Base-by-base conservation (phyloP, 2,329 filamentous ascomycete genomes). In the Diplodia sapinea region DNA sequence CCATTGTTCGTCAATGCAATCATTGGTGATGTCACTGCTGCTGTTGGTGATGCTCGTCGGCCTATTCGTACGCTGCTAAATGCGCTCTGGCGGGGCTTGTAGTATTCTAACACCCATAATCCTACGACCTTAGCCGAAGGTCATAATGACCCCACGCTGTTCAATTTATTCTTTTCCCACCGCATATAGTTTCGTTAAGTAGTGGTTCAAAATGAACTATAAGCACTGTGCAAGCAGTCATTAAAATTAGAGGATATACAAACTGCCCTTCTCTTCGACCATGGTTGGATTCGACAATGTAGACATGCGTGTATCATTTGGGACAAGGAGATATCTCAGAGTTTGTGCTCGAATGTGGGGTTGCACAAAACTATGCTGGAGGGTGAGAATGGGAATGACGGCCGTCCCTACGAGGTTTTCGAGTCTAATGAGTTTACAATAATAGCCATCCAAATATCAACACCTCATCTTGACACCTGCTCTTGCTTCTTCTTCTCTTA, bases 401-500 rank as follows among this genome's bases (percentile, higher is more conserved):
- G 20, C 3, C 40, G 31, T n/a, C 29, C n/a, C n/a, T 33, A 3
- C 52, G 13, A 23, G 13, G 29, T 26, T 26, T 5, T 17, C 5
- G 23, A 31, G 13, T 8, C 12, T 29, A 9, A 29, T 23, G 9
- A 12, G 12, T 33, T 12, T 33, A 38, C 31, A 57, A 6, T 31
- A 33, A 47, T 17, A 47, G 7, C 31, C 31, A 49, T 13, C 20
- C 23, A n/a, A 31, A 20, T 11, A 49, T 63, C 51, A 96, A 78
- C 93, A 98, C 81, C 92, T 97, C 79, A 97, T 78, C 72, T 87
- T 85, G 68, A 97, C 90, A 0, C 95, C 95, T 72, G 87, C 88
- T 73, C 94, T 86, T 79, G 89, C 87, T 83, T 99, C 95, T 51
- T 86, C 84, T 81, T 97, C 92, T 64, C 95, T 85, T 72, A 96